phyloP scores from a whole-genome alignment of 2,329 filamentous ascomycete genomes.

The Talaromyces albobiverticillius region DNA sequence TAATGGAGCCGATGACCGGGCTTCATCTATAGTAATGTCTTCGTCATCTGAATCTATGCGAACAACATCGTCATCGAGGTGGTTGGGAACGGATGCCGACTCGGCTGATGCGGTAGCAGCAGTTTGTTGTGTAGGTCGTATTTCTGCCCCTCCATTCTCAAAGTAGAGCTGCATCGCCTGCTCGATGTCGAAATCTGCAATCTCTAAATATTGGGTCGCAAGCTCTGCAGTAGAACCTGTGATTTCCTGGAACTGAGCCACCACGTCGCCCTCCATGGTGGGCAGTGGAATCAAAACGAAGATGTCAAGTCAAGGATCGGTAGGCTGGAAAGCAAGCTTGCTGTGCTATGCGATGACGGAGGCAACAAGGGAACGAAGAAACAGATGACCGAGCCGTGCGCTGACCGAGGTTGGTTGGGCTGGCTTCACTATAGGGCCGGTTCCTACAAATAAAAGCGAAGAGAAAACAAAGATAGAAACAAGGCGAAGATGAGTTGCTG shows the following conservation, averaged over 20 bases:
- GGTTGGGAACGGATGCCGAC: conserved; percentile 27
- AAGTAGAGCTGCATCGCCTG: conserved; percentile 89
- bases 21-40: conserved; percentile 43
- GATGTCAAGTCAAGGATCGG: conserved; percentile 1
- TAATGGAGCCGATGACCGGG: conserved; percentile 27
- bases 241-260: conserved; percentile 76
- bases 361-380: too few species aligned
- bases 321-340: not conserved
- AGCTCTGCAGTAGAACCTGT: conserved; percentile 72
- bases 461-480: not conserved
- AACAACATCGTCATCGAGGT: conserved; percentile 60
- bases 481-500: not conserved
- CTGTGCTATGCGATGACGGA: not conserved
- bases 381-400: not conserved
- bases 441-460: not conserved
- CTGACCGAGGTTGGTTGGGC: not conserved
- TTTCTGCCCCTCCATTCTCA: conserved; percentile 69
- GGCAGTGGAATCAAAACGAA: conserved; percentile 11
- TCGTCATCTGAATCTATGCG: conserved; percentile 77
- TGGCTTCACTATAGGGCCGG: not conserved
- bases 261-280: conserved; percentile 65
- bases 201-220: conserved; percentile 76
- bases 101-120: conserved; percentile 26
- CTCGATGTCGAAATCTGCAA: conserved; percentile 80
- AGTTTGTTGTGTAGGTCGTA: conserved; percentile 41